Conservation (phyloP, 192 early-diverging fungal genomes). For the Podila minutissima region DNA sequence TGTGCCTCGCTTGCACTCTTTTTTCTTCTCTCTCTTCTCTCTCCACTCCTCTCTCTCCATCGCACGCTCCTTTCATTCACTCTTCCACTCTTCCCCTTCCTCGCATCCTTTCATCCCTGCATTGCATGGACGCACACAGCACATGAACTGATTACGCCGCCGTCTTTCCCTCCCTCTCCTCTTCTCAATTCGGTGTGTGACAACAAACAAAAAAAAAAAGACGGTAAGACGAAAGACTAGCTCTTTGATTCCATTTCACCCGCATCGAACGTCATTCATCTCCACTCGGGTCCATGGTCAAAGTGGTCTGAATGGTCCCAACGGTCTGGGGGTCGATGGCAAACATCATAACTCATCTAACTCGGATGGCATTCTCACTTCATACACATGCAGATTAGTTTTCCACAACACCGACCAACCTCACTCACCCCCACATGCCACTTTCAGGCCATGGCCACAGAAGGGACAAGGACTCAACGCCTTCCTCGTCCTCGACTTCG, state of each 20-base stretch:
- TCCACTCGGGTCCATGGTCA: not conserved
- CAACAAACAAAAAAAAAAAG: too few species aligned
- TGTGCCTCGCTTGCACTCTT: not conserved
- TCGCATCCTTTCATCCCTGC: too few species aligned
- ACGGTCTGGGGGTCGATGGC: too few species aligned
- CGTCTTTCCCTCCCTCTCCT: not conserved
- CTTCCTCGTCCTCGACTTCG: conserved; percentile 9
- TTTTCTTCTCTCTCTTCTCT: not conserved
- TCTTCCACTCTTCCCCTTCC: not conserved
- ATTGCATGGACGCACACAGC: too few species aligned
- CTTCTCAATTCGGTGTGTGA: not conserved
- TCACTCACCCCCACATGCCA: not conserved
- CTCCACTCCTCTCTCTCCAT: too few species aligned
- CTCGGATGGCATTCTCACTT: not conserved
- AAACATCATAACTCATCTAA: not conserved
- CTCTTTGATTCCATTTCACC: not conserved
- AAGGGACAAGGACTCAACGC: not conserved
- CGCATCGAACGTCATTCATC: conserved; percentile 5
- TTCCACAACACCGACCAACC: not conserved
- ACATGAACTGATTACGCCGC: not conserved
- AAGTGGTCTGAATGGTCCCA: not conserved
- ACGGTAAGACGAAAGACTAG: not conserved
- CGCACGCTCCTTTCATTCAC: not conserved
- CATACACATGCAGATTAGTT: not conserved
- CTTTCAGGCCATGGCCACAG: conserved; percentile 3